Evolutionary conservation across 495 filamentous ascomycete genomes (phyloP).

Genomic region (Tricharina praecox): DNA sequence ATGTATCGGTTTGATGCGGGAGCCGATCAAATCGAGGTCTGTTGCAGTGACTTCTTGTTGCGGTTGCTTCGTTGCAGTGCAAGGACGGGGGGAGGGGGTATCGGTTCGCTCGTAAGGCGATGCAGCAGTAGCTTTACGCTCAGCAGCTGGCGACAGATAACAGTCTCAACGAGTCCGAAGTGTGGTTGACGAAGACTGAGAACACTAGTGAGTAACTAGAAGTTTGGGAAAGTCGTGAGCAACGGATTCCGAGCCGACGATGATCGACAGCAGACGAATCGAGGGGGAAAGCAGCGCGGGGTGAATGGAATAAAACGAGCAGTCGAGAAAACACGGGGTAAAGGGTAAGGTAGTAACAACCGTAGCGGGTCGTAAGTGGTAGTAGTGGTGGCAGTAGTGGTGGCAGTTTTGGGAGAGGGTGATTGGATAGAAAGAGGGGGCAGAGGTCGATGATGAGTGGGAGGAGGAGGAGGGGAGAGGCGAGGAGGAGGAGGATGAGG

Average conservation of each 20-base stretch:
- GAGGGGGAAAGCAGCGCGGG: too few relatives aligned
- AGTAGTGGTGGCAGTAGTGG: background rate
- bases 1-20: background rate
- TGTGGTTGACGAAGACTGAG: too few relatives aligned
- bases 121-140: background rate
- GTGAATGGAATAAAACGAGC: too few relatives aligned
- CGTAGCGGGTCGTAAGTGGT: background rate
- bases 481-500: background rate
- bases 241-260: too few relatives aligned
- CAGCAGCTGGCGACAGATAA: background rate
- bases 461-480: background rate
- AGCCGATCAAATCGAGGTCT: background rate
- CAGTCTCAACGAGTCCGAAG: too few relatives aligned
- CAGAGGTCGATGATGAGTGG: background rate
- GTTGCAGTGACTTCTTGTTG: too few relatives aligned
- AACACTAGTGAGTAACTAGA: too few relatives aligned
- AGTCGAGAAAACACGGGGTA: too few relatives aligned
- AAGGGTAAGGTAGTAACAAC: too few relatives aligned
- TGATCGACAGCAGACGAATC: too few relatives aligned
- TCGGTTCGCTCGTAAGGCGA: background rate
- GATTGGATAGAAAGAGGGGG: too few relatives aligned
- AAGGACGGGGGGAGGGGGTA: background rate
- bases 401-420: background rate
- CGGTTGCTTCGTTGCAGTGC: background rate
- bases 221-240: too few relatives aligned